Conservation (phyloP, 768 basidiomycete genomes). For the Termitomyces sp. region DNA sequence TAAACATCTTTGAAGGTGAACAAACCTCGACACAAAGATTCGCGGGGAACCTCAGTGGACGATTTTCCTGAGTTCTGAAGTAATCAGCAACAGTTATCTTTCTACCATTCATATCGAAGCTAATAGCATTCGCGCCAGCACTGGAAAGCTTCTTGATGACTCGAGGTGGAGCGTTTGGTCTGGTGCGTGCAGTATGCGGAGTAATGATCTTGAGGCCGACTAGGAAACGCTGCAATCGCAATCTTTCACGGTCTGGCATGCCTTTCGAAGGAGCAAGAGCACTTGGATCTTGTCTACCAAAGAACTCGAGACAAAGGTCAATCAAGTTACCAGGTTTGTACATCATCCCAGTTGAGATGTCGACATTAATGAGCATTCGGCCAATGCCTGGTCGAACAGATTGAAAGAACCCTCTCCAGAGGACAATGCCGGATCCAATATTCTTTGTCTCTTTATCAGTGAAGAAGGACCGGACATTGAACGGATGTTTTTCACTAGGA, state of each 20-base stretch:
- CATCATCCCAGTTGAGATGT: constrained; percentile 76
- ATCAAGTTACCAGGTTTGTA: constrained; percentile 63
- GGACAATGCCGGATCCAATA: constrained; percentile 60
- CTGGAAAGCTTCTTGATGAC: constrained; percentile 53
- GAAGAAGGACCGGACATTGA: constrained; percentile 75
- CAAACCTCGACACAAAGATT: constrained; percentile 53
- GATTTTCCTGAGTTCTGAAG: constrained; percentile 18
- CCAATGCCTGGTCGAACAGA: constrained; percentile 67
- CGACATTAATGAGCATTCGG: constrained; percentile 67
- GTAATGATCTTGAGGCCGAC: constrained; percentile 28
- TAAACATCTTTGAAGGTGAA: neutral
- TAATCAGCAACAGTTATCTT: constrained; percentile 17
- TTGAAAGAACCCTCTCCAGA: constrained; percentile 84
- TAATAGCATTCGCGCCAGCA: constrained; percentile 43
- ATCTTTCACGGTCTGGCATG: constrained; percentile 49
- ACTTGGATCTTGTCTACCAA: constrained; percentile 32
- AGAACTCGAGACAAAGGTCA: constrained; percentile 53
- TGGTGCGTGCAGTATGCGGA: constrained; percentile 3
- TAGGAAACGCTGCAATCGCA: constrained; percentile 36
- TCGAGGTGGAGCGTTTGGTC: constrained; percentile 28
- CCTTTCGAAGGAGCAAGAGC: constrained; percentile 29
- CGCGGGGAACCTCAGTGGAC: constrained; percentile 39
- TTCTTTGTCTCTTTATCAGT: constrained; percentile 47
- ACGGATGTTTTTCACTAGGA: constrained; percentile 64
- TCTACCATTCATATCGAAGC: constrained; percentile 43